Base-by-base conservation (phyloP, 768 basidiomycete species). In the Rhizopogon rudus region DNA sequence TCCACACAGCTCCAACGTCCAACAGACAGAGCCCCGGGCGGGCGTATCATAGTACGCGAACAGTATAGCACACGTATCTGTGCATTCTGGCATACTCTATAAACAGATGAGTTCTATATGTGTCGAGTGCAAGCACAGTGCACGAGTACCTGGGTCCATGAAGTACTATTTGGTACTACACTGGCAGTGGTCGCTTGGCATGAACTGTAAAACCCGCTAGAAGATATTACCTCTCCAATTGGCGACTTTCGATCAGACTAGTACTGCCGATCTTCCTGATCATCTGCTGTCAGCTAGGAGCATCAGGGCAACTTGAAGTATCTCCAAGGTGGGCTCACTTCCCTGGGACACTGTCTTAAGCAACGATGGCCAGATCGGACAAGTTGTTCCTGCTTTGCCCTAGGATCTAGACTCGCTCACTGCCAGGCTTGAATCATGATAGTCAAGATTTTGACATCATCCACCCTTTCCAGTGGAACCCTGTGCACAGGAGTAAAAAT, bases 401-500 rank as follows among this genome's bases (percentile, higher is more conserved):
- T 54, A 60, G 42, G 57, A 58, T 28, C 52, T 53, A 25, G 59
- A 20, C 51, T 59, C 22, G 54, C 60, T 10, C 50, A 51, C 10
- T 59, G 46, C 29, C 62, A 63, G 40, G 53, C 55, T 1, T 25
- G 48, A 16, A 46, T 25, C 31, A 35, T 28, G 28, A 46, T 54
- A 16, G 51, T 40, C 45, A 44, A 40, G 9, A 16, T 9, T 7
- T 44, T 14, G 25, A 45, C 6, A 8, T 37, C 17, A 37, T 37
- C 3, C 17, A 33, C 1, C 28, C 25, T 42, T n/a, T 46, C 37
- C n/a, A 40, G 53, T 22, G 60, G 60, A 51, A 56, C 57, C 35
- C 52, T 28, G 51, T 12, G 25, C 17, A 20, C 44, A 60, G 63
- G 10, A 12, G 57, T 42, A 65, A 56, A 45, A 63, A 60, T 40